Base-by-base conservation (phyloP, 1,284 basidiomycete species). In the Cutaneotrichosporon dermatis region DNA sequence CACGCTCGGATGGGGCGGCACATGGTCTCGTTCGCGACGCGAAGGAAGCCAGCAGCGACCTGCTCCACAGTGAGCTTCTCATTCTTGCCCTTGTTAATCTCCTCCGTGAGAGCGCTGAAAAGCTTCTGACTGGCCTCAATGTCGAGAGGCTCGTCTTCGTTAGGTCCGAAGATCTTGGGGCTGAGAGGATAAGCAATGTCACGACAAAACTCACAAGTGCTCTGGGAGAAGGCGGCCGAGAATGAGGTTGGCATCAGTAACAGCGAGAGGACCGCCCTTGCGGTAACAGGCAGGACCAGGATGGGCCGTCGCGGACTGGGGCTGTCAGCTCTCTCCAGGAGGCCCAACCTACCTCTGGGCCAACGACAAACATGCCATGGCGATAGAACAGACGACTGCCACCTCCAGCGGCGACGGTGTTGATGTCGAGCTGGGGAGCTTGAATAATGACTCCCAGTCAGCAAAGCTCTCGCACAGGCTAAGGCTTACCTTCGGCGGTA, bases 371-470 rank as follows among this genome's bases (percentile, higher is more conserved):
- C 62, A 66, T 59, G 13, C 75, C 74, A 59, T 77, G 76, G 35
- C 67, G 57, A 64, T 68, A 78, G 37, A 71, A 72, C 10, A 78
- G 62, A 5, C 69, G 62, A 1, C 69, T 72, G 2, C 76, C 76
- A 51, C 76, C 76, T 5, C 76, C 76, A 1, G 76, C 76, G 6
- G 76, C 76, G 34, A 75, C 73, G 25, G 71, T 73, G 57, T 71
- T 69, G 62, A 66, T 66, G 51, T 64, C 62, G 2, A 66, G 57
- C 71, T 93, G 90, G 0, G 90, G 89, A 4, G 86, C 87, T 69
- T 92, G 89, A 55, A 95, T 89, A 44, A 62, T 62, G 13, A 64
- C 1, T 88, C 87, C 9, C 92, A 86, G 1, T 61, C 49, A 57
- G 56, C 25, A 25, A 25, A n/a, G 5, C 35, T 5, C 34, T 12